phyloP scores from a whole-genome alignment of 441 rosid genomes.

The Jatropha podagrica region DNA sequence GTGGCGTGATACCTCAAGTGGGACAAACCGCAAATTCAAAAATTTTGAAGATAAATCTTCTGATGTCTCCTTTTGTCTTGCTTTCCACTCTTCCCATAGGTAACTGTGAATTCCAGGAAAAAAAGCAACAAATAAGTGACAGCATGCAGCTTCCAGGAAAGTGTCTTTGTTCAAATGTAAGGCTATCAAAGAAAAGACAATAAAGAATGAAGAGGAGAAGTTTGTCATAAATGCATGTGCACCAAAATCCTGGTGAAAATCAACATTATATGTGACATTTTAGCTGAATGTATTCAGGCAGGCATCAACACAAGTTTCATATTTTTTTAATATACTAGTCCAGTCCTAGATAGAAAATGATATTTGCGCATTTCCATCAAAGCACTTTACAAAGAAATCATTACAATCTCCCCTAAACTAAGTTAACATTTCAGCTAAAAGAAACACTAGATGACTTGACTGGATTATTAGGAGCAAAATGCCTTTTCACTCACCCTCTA shows the following conservation, averaged over 20 bases:
- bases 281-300: background rate
- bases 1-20: slow-evolving; percentile 60
- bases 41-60: slow-evolving; percentile 46
- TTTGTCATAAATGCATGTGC: background rate
- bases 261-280: background rate
- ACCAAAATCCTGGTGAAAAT: background rate
- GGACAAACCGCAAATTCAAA: slow-evolving; percentile 51
- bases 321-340: background rate
- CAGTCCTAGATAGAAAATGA: background rate
- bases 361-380: background rate
- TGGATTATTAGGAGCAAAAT: background rate
- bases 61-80: slow-evolving; percentile 44
- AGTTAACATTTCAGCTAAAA: too few relatives aligned
- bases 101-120: slow-evolving; percentile 49
- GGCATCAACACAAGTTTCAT: background rate
- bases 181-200: slow-evolving; percentile 21
- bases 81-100: slow-evolving; percentile 77
- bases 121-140: background rate
- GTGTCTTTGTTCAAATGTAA: slow-evolving; percentile 10
- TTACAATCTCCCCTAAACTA: background rate
- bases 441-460: background rate
- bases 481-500: background rate
- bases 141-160: slow-evolving; percentile 6
- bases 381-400: background rate
- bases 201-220: background rate